Base-by-base conservation (phyloP, 495 filamentous ascomycete genomes). In the Massariosphaeria phaeospora region DNA sequence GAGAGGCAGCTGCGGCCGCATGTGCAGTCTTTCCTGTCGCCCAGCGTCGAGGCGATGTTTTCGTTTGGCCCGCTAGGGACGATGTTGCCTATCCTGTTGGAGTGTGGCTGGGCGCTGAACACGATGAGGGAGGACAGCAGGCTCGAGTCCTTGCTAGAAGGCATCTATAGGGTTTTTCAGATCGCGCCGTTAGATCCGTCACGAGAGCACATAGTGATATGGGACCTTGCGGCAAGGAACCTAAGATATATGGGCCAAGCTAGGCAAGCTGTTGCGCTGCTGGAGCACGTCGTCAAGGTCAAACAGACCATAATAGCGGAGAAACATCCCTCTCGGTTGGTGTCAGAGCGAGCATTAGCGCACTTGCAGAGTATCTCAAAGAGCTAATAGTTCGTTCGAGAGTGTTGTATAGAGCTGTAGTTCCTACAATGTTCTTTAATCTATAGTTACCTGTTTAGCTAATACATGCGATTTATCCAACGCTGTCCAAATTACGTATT, bases 1-100 rank as follows among this genome's bases (percentile, higher is more conserved):
- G 27, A 57, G 31, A 62, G 57, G 44, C 39, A 54, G 20, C 44
- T 69, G 18, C 57, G 48, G 17, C 57, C 60, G 25, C 65, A 69
- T 42, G 26, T 69, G 18, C 44, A 50, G 39, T 62, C 59, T 41
- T 67, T 55, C 27, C 41, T 67, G 26, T 46, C 48, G 47, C 45
- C 58, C 30, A 26, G 48, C n/a, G 26, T 59, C 13, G 46, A 46
- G 18, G 55, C 34, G 30, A 43, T 39, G 23, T 59, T 59, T 36
- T 30, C 9, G 17, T 58, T 48, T 25, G 43, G 13, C 40, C 48
- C 54, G 18, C 18, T 12, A 20, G 17, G 1, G 12, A 35, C 12
- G 29, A 42, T 57, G n/a, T 21, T 48, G 29, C 39, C 57, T 30
- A 59, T 61, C 48, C 26, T 67, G 44, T 43, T 69, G 39, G 17